These are phyloP conservation scores for Erucastrum elatum DNA, from an alignment of 345 rosid species.

Conservation along the genomic window DNA sequence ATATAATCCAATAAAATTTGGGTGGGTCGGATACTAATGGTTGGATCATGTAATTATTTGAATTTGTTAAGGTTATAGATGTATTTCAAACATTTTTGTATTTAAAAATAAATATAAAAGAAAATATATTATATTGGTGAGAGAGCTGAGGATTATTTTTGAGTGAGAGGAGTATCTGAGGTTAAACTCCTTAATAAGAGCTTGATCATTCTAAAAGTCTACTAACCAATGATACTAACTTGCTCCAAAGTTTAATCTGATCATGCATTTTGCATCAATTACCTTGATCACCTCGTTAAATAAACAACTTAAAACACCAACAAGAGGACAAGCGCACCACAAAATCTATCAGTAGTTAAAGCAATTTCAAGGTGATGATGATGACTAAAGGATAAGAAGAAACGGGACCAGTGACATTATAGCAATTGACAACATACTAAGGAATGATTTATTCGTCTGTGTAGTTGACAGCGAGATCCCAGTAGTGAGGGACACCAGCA, in stretches of 20 bases:
- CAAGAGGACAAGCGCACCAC: not conserved
- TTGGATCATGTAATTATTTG: too few relatives aligned
- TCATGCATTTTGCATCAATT: not conserved
- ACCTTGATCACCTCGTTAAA: not conserved
- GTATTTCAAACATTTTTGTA: too few relatives aligned
- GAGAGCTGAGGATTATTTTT: too few relatives aligned
- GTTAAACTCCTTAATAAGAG: too few relatives aligned
- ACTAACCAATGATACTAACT: too few relatives aligned
- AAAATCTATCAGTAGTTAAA: not conserved
- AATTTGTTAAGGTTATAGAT: too few relatives aligned
- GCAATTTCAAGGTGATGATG: not conserved
- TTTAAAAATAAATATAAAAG: too few relatives aligned
- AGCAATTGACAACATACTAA: not conserved
- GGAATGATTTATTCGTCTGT: slow-evolving; percentile 44
- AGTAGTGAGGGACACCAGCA: slow-evolving; percentile 84
- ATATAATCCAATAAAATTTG: too few relatives aligned
- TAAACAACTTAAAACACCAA: not conserved
- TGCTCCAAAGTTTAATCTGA: not conserved
- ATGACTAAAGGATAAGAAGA: not conserved
- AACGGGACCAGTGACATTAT: not conserved
- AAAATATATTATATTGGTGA: too few relatives aligned
- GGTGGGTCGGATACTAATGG: too few relatives aligned
- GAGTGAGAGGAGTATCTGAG: too few relatives aligned
- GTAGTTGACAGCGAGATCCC: slow-evolving; percentile 84
- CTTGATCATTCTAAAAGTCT: too few relatives aligned